Conservation (phyloP, 2,329 filamentous ascomycete genomes). For the Orbilia ellipsospora region DNA sequence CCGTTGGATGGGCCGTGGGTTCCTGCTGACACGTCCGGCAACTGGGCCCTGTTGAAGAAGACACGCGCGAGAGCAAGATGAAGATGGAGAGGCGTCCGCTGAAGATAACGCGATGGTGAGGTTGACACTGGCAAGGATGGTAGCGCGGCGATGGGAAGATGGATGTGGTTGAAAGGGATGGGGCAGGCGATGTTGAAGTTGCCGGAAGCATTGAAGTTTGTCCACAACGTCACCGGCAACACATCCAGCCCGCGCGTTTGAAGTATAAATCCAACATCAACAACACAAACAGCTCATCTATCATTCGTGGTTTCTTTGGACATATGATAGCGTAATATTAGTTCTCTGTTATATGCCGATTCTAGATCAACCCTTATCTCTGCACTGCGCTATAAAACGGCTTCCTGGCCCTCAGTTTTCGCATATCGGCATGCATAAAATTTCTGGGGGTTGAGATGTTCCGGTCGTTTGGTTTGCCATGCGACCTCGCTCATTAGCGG, state of each 20-base stretch:
- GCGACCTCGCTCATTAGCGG: not conserved
- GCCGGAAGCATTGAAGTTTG: slow-evolving; percentile 22
- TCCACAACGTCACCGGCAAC: slow-evolving; percentile 24
- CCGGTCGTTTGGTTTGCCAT: not conserved
- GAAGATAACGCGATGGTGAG: not conserved
- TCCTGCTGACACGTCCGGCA: slow-evolving; percentile 28
- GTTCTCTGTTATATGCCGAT: too few species aligned
- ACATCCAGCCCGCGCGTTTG: not conserved
- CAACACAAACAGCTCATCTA: not conserved
- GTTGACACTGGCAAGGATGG: not conserved
- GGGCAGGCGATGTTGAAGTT: slow-evolving; percentile 26
- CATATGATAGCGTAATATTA: too few species aligned
- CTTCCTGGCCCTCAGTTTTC: too few species aligned
- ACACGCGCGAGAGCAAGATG: not conserved
- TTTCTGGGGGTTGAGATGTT: not conserved
- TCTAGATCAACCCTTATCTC: not conserved
- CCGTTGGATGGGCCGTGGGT: slow-evolving; percentile 32
- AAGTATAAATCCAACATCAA: slow-evolving; percentile 5
- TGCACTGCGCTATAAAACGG: too few species aligned
- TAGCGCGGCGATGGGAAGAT: slow-evolving; percentile 1
- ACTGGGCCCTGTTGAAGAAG: slow-evolving; percentile 4
- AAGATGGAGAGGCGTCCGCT: not conserved
- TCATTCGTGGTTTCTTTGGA: too few species aligned
- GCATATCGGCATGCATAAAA: too few species aligned
- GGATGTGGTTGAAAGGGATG: slow-evolving; percentile 26